Base-by-base conservation (phyloP, 2,329 filamentous ascomycete species). In the Fusarium annulatum region DNA sequence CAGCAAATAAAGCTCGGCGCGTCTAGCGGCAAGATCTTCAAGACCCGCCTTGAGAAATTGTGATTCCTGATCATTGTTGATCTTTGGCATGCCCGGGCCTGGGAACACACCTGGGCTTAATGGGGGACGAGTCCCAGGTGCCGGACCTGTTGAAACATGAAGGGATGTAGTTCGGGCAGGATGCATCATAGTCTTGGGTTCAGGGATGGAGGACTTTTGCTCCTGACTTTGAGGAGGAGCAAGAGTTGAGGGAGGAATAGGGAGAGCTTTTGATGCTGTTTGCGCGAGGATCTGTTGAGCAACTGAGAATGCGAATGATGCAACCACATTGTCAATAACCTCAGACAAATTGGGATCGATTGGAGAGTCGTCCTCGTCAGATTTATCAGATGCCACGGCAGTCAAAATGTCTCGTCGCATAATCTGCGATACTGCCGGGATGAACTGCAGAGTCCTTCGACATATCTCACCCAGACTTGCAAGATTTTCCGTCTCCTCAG, bases 401-500 rank as follows among this genome's bases (percentile, higher is more conserved):
- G 88, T 86, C 52, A 90, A 83, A 5, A 98, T 85, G 78, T 98
- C 96, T 61, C 90, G 88, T 59, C 95, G 90, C 84, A 98, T 91
- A 28, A 95, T 90, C 60, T 93, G 90, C 7, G 94, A 93, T 42
- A 94, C 91, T 43, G 92, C 89, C 3, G 94, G 92, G 42, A 98
- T 92, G 76, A 98, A 98, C 70, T 94, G 92, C 15, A 96, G 87
- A 4, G 94, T 92, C 65, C 95, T 89, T 69, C 91, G 91, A 79
- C 95, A 97, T 34, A 98, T 90, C 78, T 98, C 95, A 2, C 94
- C 93, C n/a, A 98, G 87, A 70, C 95, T 90, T 15, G 89, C 85
- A 30, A 98, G 83, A 76, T 97, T 93, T 80, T 97, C 94, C 2
- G 87, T 80, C 69, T 93, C 92, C 46, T 91, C 88, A 1, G 85